These are phyloP conservation scores for Puccinia polysora DNA, from an alignment of 1,284 basidiomycete species.

Conservation along the genomic window DNA sequence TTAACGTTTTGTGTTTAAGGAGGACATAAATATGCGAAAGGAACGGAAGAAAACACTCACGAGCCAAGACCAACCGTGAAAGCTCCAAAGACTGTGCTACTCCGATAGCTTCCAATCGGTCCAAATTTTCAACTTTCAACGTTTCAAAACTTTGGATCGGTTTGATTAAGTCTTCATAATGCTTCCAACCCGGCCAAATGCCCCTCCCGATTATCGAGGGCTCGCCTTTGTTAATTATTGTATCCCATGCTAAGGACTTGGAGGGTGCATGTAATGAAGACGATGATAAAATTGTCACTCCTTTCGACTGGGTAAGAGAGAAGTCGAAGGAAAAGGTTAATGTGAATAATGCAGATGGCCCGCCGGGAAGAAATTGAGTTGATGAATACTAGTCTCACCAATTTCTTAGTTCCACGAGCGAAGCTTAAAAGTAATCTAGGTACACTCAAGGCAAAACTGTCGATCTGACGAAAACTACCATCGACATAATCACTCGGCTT, in stretches of 20 bases:
- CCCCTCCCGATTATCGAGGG: not conserved
- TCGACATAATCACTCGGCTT: slow-evolving; percentile 37
- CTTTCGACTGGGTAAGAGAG: too few relatives aligned
- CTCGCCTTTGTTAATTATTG: slow-evolving; percentile 1
- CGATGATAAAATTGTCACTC: not conserved
- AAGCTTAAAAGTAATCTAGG: slow-evolving; percentile 19
- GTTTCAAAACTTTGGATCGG: slow-evolving; percentile 8
- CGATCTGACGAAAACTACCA: slow-evolving; percentile 26
- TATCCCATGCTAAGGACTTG: slow-evolving; percentile 35
- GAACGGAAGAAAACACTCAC: slow-evolving; percentile 17
- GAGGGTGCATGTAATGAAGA: slow-evolving; percentile 13
- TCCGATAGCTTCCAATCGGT: slow-evolving; percentile 21
- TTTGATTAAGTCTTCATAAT: slow-evolving; percentile 17
- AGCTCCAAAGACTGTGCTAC: slow-evolving; percentile 21
- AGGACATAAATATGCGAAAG: not conserved
- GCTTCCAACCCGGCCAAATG: slow-evolving; percentile 34
- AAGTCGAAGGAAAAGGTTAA: too few relatives aligned
- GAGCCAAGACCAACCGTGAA: slow-evolving; percentile 23
- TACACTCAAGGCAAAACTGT: slow-evolving; percentile 34
- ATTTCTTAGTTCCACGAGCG: slow-evolving; percentile 12
- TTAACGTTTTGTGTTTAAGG: not conserved
- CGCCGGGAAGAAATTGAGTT: not conserved
- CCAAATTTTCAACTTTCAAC: slow-evolving; percentile 15
- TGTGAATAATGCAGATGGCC: too few relatives aligned
- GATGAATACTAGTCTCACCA: slow-evolving; percentile 13